Evolutionary conservation across 169 alveolate species (phyloP).

Genomic region (Perkinsus marinus): DNA sequence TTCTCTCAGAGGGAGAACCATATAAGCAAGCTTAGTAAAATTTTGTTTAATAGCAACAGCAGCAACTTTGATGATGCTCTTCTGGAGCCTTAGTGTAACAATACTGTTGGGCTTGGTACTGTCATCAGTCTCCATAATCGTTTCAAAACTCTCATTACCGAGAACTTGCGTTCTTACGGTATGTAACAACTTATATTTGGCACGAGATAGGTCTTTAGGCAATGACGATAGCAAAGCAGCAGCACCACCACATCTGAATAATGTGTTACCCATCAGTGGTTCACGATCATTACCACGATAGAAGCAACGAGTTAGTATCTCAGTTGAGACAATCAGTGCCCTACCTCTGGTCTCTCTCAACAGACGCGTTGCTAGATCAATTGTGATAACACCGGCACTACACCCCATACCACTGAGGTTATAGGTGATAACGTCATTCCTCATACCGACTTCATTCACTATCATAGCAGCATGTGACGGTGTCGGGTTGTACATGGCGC

Average conservation of each 20-base stretch:
- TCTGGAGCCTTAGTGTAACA: neutral
- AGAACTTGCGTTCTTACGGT: neutral
- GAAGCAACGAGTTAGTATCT: neutral
- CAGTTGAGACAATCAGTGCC: neutral
- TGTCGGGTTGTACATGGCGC: neutral
- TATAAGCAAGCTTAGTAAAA: neutral
- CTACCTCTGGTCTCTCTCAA: neutral
- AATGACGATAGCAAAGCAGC: neutral
- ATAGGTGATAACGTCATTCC: neutral
- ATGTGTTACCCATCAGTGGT: neutral
- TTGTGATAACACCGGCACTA: neutral
- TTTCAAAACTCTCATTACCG: neutral
- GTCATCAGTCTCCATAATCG: neutral
- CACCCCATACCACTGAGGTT: conserved; percentile 6
- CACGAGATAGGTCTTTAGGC: neutral
- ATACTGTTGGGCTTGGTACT: neutral
- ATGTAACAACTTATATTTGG: neutral
- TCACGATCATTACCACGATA: neutral
- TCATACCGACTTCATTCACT: neutral
- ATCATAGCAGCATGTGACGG: conserved; percentile 4
- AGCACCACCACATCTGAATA: neutral
- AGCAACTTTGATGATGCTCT: neutral
- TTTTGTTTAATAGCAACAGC: neutral
- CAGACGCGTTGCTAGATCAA: neutral
- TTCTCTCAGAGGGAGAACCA: neutral